A percentile compares a stretch with the other conserved stretches of the same genome.
phyloP scores from a whole-genome alignment of 495 filamentous ascomycete genomes.

The Podospora australis region DNA sequence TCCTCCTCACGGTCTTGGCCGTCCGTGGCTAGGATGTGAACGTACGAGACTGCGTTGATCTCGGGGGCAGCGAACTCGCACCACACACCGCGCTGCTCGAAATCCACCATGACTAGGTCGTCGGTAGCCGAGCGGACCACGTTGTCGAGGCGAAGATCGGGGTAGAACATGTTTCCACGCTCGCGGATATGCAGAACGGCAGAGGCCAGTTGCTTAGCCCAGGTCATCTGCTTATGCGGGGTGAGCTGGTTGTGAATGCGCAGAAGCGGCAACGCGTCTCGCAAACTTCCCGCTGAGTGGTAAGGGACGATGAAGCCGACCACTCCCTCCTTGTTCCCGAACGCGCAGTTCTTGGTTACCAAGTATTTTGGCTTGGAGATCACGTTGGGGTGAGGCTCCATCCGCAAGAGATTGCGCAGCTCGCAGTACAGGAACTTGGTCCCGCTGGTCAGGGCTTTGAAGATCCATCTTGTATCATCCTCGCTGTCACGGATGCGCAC shows the following conservation, averaged over 20 bases:
- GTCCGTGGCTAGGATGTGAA: slow-evolving; percentile 31
- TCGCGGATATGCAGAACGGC: slow-evolving; percentile 35
- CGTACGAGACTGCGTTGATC: slow-evolving; percentile 42
- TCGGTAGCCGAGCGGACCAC: slow-evolving; percentile 34
- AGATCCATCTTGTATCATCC: slow-evolving; percentile 25
- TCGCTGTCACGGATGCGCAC: slow-evolving; percentile 25
- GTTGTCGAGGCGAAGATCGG: slow-evolving; percentile 45
- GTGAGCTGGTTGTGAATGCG: slow-evolving; percentile 32
- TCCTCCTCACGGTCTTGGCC: slow-evolving; percentile 14
- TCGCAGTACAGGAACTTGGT: slow-evolving; percentile 45
- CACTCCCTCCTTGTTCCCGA: slow-evolving; percentile 39
- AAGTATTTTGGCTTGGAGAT: slow-evolving; percentile 37
- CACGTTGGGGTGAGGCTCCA: slow-evolving; percentile 38
- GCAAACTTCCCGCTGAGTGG: slow-evolving; percentile 36
- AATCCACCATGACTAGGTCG: slow-evolving; percentile 44
- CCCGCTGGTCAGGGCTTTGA: slow-evolving; percentile 44
- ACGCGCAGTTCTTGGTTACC: slow-evolving; percentile 39
- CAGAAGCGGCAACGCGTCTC: slow-evolving; percentile 36
- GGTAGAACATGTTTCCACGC: slow-evolving; percentile 37
- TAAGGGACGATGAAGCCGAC: slow-evolving; percentile 41
- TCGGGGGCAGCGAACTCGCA: slow-evolving; percentile 46
- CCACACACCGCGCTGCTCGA: slow-evolving; percentile 48
- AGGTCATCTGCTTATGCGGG: slow-evolving; percentile 33
- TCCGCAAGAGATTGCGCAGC: slow-evolving; percentile 36
- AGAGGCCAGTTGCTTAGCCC: slow-evolving; percentile 38